Evolutionary conservation across 768 basidiomycete genomes (phyloP), one percentile per base, ranked within the genome.

Genomic region (Tremella fuciformis): DNA sequence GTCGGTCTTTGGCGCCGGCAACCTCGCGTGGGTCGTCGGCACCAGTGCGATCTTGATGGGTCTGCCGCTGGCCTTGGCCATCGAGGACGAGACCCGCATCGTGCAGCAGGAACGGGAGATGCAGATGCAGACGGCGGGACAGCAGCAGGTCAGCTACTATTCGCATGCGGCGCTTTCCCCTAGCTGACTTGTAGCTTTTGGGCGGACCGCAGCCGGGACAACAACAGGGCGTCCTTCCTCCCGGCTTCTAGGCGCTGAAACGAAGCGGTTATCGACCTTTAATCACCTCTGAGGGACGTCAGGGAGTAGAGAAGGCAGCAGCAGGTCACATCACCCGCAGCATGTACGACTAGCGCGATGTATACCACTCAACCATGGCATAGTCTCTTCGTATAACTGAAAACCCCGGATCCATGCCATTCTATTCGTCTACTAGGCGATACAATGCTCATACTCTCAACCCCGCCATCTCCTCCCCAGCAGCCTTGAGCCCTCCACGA

Each of bases 11-110:
- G 67, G 88, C 51, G 83, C 85, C 34, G 94, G 96, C 13, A 92
- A 88, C 76, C 79, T 91, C 66, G 88, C 93, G 57, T 99, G 96
- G 96, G 83, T 96, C 62, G 81, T 97, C 73, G 92, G 90, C 55
- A 98, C 94, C 8, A 89, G 88, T 44, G 92, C 93, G 0, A 81
- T 99, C 55, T 84, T 99, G 64, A 87, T 99, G 50, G 96, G 90
- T 13, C 81, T 99, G 39, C 96, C 96, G 34, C 82, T 98, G 62
- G 91, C 93, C 3, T 82, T 98, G 67, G 87, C 86, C 60, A 82
- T 98, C 68, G 96, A 99, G 79, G 94, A 96, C 78, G 96, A 99
- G 80, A 88, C 89, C 54, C 91, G 92, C 79, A 84, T 94, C 57
- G 87, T 91, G 11, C 86, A 87, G 48, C 92, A 97, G 79, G 96